These are phyloP conservation scores for Gossypium trilobum DNA, from an alignment of 441 rosid species.

Conservation along the genomic window DNA sequence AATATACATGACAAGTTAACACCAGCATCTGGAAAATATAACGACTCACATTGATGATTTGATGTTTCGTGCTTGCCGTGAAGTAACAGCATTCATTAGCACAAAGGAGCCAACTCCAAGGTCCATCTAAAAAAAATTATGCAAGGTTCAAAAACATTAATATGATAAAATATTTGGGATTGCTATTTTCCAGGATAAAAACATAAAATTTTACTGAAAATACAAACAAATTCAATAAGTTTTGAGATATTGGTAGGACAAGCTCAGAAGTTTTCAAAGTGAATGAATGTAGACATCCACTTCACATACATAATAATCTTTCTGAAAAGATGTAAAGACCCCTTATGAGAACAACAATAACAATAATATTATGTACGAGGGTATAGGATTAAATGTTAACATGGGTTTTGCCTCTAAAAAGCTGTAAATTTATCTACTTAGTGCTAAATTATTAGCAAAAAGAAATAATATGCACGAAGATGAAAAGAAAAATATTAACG, in stretches of 20 bases:
- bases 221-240: background rate
- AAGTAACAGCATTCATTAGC: conserved; percentile 64
- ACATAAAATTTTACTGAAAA: background rate
- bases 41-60: conserved; percentile 46
- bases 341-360: background rate
- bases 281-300: background rate
- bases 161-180: background rate
- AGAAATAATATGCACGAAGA: background rate
- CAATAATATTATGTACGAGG: background rate
- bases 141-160: background rate
- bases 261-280: background rate
- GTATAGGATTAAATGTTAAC: background rate
- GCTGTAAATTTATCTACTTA: background rate
- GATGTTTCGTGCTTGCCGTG: conserved; percentile 69
- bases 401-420: background rate
- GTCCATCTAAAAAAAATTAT: conserved; percentile 61
- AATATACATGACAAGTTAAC: background rate
- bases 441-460: background rate
- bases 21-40: background rate
- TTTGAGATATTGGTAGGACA: background rate
- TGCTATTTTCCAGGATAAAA: background rate
- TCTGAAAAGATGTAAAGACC: background rate
- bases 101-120: conserved; percentile 94
- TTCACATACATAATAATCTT: background rate
- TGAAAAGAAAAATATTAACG: background rate